Evolutionary conservation across 345 rosid genomes (phyloP).

Genomic region (Brassica rapa): DNA sequence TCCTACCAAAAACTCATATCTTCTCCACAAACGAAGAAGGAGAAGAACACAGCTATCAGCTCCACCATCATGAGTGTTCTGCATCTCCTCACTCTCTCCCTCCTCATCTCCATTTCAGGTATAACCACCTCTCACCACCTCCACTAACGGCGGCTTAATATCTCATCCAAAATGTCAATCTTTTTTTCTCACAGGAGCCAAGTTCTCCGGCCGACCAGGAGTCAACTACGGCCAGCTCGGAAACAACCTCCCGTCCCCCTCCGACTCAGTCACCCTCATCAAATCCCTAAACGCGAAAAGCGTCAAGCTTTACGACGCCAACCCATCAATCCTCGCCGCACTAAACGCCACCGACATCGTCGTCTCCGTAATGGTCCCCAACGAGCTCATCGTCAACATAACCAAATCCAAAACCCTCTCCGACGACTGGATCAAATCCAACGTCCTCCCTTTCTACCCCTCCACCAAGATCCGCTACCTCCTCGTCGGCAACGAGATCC

Average conservation of each 20-base stretch:
- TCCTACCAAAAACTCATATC: not conserved
- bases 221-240: conserved; percentile 79
- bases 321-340: conserved; percentile 62
- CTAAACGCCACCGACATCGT: conserved; percentile 56
- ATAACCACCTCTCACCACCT: not conserved
- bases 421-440: conserved; percentile 62
- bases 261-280: conserved; percentile 51
- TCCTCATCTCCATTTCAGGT: conserved; percentile 46
- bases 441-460: conserved; percentile 59
- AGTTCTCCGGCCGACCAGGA: conserved; percentile 59
- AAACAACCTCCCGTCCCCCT: conserved; percentile 64
- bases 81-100: conserved; percentile 33
- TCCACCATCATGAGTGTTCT: conserved; percentile 40
- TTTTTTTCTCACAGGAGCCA: conserved; percentile 43
- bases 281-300: conserved; percentile 54
- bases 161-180: not conserved
- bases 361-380: conserved; percentile 72
- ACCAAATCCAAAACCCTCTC: conserved; percentile 49
- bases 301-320: conserved; percentile 76
- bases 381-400: conserved; percentile 54
- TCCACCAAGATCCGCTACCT: conserved; percentile 77
- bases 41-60: not conserved
- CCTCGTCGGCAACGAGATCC: conserved; percentile 86
- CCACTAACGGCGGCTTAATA: not conserved
- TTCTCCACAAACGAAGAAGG: conserved; percentile 8